Base-by-base conservation (phyloP, 176 grass and related monocot genomes). In the Neostapfia colusana region DNA sequence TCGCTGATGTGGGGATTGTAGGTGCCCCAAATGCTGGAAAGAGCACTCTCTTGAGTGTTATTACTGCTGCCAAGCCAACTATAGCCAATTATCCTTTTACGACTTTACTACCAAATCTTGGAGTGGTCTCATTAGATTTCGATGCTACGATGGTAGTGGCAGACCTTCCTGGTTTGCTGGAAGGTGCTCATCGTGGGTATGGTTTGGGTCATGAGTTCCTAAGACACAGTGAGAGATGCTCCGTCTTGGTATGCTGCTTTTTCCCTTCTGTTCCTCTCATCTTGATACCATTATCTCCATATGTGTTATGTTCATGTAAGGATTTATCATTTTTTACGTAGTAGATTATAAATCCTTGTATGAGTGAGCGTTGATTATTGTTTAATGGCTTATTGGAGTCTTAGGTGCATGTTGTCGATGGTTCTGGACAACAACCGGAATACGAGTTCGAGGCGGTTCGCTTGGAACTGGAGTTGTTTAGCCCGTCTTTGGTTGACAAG, bases 31-130 rank as follows among this genome's bases (percentile, higher is more conserved):
- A 98, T 88, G 95, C 95, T 63, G 95, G 95, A 60, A 98, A 98
- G 84, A 98, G 95, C 87, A 98, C 89, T 57, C 89, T 98, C 21
- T 81, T 98, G 78, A 88, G 88, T 63, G 95, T 78, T 59, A 86
- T 98, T 73, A 92, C 72, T 61, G 95, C 91, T 82, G 95, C 95
- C 64, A 86, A 93, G 46, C 95, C 95, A 87, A 85, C 87, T 41
- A 97, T 97, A 83, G 95, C 95, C 62, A 97, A 89, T 84, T 97
- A 97, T 77, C 95, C 95, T 21, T 97, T 97, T 67, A 97, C 95
- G 20, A 97, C 91, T 38, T 86, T 97, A 42, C 89, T 97, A 58
- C 95, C 95, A 65, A 97, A 97, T 84, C 85, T 97, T 84, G 91
- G 91, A 69, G 95, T 97, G 20, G 95, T 97, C 72, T 92, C 91